Conservation (phyloP, 2,329 filamentous ascomycete species). For the Neoscytalidium dimidiatum region DNA sequence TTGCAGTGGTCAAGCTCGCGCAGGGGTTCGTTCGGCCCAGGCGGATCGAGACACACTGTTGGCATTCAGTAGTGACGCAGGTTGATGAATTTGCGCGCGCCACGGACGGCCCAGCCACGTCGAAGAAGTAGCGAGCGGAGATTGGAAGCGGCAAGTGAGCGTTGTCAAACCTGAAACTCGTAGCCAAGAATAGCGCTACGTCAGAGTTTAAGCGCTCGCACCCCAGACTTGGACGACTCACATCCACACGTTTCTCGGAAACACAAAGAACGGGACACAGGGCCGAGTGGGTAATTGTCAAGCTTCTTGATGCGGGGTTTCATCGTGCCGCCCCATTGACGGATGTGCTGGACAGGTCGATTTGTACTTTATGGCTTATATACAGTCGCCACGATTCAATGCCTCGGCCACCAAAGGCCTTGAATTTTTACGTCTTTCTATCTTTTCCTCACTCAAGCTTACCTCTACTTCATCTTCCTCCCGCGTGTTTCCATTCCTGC, state of each 20-base stretch:
- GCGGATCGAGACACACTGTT: not conserved
- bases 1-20: not conserved
- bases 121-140: not conserved
- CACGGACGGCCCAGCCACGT: not conserved
- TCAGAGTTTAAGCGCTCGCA: constrained; percentile 4
- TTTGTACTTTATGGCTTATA: not conserved
- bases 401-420: not conserved
- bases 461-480: too few species aligned
- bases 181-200: constrained; percentile 12
- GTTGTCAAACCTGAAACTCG: constrained; percentile 1
- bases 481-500: too few species aligned
- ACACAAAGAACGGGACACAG: not conserved
- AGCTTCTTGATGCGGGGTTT: not conserved
- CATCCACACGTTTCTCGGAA: not conserved
- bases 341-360: not conserved
- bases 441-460: too few species aligned
- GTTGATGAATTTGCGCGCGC: not conserved
- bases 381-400: not conserved
- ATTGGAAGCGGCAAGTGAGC: not conserved
- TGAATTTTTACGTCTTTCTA: too few species aligned
- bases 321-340: not conserved
- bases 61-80: not conserved
- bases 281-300: not conserved
- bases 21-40: not conserved
- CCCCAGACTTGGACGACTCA: not conserved